Conservation (phyloP, 2,329 filamentous ascomycete species). For the Hymenotorrendiella dingleyae region DNA sequence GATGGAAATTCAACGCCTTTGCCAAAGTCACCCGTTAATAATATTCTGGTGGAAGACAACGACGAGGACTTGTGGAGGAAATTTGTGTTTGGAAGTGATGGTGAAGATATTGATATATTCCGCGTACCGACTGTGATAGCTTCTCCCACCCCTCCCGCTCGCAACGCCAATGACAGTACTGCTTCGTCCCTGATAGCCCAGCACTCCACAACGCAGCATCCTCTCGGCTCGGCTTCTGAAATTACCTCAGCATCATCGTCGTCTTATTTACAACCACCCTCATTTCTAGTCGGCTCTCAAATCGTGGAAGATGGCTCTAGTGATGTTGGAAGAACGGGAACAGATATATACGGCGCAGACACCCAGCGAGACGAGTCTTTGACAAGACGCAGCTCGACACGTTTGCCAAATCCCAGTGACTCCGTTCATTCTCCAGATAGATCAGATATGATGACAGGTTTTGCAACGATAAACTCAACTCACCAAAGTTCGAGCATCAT, state of each 20-base stretch:
- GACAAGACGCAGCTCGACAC: not conserved
- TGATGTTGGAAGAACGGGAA: not conserved
- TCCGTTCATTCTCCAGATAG: not conserved
- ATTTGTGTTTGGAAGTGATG: conserved; percentile 24
- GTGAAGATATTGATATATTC: conserved; percentile 8
- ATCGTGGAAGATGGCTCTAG: not conserved
- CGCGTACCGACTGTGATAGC: not conserved
- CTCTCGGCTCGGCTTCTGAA: no score
- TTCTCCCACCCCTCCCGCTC: not conserved
- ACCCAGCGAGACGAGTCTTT: not conserved
- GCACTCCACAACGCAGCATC: no score
- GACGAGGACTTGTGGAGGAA: conserved; percentile 24
- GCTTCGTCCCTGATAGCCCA: no score
- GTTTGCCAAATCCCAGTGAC: not conserved
- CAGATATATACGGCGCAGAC: not conserved
- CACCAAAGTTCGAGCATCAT: not conserved
- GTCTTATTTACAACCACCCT: not conserved
- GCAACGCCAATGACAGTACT: no score
- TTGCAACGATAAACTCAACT: not conserved
- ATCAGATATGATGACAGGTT: not conserved
- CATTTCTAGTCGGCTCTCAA: not conserved
- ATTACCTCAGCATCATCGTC: no score
- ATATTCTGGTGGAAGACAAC: conserved; percentile 7
- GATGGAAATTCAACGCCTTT: no score
- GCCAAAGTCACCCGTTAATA: no score